phyloP scores from a whole-genome alignment of 495 filamentous ascomycete genomes.

The Neurospora tetraspora region DNA sequence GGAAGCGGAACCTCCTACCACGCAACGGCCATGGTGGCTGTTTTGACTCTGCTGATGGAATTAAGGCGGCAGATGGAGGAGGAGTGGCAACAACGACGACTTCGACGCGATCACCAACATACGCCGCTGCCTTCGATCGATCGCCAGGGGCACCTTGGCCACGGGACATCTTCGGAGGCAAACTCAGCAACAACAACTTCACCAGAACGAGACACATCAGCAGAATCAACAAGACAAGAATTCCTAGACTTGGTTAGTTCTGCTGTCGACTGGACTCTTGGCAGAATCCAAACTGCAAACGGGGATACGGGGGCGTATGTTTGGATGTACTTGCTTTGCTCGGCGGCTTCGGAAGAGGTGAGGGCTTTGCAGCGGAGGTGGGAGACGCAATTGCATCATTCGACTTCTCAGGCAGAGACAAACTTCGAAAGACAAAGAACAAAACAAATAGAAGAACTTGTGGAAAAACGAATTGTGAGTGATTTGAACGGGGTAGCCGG shows the following conservation, averaged over 20 bases:
- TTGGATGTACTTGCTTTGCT: background rate
- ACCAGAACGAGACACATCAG: background rate
- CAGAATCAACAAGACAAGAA: background rate
- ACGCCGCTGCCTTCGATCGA: background rate
- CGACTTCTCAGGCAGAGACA: background rate
- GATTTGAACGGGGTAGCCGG: slow-evolving; percentile 6
- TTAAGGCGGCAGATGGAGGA: slow-evolving; percentile 40
- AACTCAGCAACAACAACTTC: background rate
- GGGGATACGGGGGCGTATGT: background rate
- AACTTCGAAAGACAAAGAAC: background rate
- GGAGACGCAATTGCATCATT: background rate
- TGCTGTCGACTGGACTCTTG: background rate
- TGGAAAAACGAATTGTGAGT: slow-evolving; percentile 17
- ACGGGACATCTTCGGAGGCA: background rate
- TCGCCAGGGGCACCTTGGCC: background rate
- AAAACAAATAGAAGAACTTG: slow-evolving; percentile 7
- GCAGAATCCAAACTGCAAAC: background rate
- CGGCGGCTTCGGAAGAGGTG: background rate
- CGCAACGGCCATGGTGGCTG: slow-evolving; percentile 28
- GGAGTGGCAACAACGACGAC: slow-evolving; percentile 23
- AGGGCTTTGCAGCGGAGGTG: background rate
- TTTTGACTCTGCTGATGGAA: slow-evolving; percentile 38
- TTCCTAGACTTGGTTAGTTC: background rate
- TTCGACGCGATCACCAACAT: background rate
- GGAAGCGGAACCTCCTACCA: slow-evolving; percentile 40